Conservation (phyloP, 1,284 basidiomycete genomes). For the Peniophora sp. region DNA sequence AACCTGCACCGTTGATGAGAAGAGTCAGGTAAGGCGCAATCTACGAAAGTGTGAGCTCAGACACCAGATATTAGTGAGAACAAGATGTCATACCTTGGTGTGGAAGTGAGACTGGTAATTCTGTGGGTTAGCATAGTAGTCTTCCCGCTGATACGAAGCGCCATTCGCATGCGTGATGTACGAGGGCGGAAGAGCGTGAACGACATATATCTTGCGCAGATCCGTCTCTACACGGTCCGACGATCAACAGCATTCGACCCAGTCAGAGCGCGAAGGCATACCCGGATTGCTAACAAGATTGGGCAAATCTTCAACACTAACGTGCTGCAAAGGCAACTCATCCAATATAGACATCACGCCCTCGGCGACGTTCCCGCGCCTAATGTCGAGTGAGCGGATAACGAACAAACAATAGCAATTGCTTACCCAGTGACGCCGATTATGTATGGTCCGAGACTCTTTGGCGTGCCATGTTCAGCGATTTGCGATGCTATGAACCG, state of each 20-base stretch:
- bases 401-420: neutral
- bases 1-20: constrained; percentile 81
- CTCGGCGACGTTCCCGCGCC: constrained; percentile 73
- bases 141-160: constrained; percentile 47
- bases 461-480: constrained; percentile 50
- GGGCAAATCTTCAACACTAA: constrained; percentile 52
- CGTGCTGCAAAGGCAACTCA: constrained; percentile 60
- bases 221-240: constrained; percentile 35
- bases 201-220: constrained; percentile 66
- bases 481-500: constrained; percentile 54
- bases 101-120: constrained; percentile 64
- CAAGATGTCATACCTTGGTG: constrained; percentile 41
- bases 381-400: constrained; percentile 17
- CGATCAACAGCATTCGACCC: neutral
- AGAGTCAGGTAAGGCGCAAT: constrained; percentile 80
- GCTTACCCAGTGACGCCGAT: constrained; percentile 78
- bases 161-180: constrained; percentile 60
- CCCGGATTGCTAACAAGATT: constrained; percentile 42
- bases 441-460: constrained; percentile 65
- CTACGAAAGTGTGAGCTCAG: constrained; percentile 25
- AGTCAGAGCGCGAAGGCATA: constrained; percentile 21
- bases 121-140: constrained; percentile 69
- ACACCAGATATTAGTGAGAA: neutral
- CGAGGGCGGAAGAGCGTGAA: constrained; percentile 63
- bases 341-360: constrained; percentile 67